Conservation (phyloP, 306 rosid genomes). For the Acmispon strigosus region DNA sequence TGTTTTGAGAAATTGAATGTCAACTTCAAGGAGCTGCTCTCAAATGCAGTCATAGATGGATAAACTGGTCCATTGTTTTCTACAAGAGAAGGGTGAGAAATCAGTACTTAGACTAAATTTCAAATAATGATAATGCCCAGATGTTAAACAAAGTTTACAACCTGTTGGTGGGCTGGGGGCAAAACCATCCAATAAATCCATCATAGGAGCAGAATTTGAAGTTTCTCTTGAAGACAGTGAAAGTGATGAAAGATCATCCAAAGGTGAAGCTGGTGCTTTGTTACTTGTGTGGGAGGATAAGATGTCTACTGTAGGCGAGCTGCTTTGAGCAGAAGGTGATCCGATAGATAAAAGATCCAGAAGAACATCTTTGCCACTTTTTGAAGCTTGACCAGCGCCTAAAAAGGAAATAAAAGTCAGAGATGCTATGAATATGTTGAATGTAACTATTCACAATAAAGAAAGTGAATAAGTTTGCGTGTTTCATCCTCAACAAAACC, state of each 20-base stretch:
- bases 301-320: constrained; percentile 47
- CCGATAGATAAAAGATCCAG: constrained; percentile 89
- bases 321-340: constrained; percentile 47
- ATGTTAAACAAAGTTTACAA: constrained; percentile 26
- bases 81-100: constrained; percentile 24
- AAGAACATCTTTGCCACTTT: constrained; percentile 65
- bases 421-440: constrained; percentile 3
- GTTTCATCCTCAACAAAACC: constrained; percentile 7
- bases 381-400: constrained; percentile 52
- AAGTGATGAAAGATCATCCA: constrained; percentile 65
- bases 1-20: constrained; percentile 72
- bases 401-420: constrained; percentile 22
- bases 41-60: constrained; percentile 81
- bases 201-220: constrained; percentile 53
- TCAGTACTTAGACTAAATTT: constrained; percentile 21
- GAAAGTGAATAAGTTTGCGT: neutral
- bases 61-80: constrained; percentile 67
- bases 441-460: constrained; percentile 1
- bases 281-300: constrained; percentile 43
- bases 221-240: constrained; percentile 42
- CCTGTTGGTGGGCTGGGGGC: constrained; percentile 43
- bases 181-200: constrained; percentile 79
- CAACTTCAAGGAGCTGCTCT: constrained; percentile 80
- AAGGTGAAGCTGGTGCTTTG: constrained; percentile 45
- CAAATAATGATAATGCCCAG: constrained; percentile 2